Evolutionary conservation across 768 basidiomycete species (phyloP), one percentile per base, ranked within the genome.

Genomic region (Russula ochroleuca): DNA sequence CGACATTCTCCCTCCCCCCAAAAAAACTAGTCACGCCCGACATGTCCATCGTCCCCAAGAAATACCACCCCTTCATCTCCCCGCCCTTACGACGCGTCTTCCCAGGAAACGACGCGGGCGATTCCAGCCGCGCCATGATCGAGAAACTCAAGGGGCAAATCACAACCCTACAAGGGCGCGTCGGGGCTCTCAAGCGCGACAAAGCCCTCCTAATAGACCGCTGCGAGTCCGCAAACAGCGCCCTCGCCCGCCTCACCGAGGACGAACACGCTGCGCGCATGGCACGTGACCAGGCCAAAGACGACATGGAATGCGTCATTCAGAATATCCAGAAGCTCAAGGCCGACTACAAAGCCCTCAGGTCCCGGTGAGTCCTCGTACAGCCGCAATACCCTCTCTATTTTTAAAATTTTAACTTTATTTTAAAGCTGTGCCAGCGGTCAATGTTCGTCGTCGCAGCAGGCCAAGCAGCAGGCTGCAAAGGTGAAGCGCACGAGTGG

Each of bases 1-100:
- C 43, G 31, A 59, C 5, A 28, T 28, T 28, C 5, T 2, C 5
- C 28, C 5, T 5, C 28, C 38, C 11, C 2, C 31, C 19, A 17
- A 9, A 33, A 15, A 25, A 45, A n/a, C n/a, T n/a, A 68, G 67
- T 68, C 3, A 40, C n/a, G n/a, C 67, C 65, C 6, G 43, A 66
- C 43, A 41, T 66, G n/a, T 19, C 43, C 9, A 40, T 55, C 31
- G 48, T 68, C 38, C 67, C 67, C 8, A 48, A 35, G 52, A 66
- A 66, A 25, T 68, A 63, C 31, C 61, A 60, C 11, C 19, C 51
- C 6, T 68, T 68, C 43, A 60, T 68, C 5, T 28, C 23, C 9
- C 61, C 67, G 11, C 35, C 59, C 11, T 33, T 68, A 40, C 67
- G 67, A 43, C 67, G 67, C 57, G 54, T 68, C 14, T 68, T 66